A percentile compares a stretch with the other conserved stretches of the same genome.
phyloP scores from a whole-genome alignment of 2,329 filamentous ascomycete genomes.

The Tolypocladium nubicola region DNA sequence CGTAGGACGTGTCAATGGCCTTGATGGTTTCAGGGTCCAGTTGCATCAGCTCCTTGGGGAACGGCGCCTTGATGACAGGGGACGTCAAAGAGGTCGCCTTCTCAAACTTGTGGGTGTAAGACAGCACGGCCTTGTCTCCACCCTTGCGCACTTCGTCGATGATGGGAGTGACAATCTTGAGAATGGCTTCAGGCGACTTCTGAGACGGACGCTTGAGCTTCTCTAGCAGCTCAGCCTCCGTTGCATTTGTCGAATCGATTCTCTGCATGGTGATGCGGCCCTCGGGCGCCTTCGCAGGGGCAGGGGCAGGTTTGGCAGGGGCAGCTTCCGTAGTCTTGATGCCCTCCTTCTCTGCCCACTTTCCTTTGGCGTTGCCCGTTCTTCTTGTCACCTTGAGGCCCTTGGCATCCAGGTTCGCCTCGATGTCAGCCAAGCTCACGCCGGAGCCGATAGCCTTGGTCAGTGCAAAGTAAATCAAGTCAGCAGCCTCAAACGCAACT shows the following conservation, averaged over 20 bases:
- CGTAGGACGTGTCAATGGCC: slow-evolving; percentile 88
- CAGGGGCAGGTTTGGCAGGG: slow-evolving; percentile 21
- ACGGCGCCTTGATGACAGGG: slow-evolving; percentile 82
- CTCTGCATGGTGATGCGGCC: slow-evolving; percentile 73
- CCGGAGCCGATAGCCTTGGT: slow-evolving; percentile 81
- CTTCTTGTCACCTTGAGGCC: slow-evolving; percentile 90
- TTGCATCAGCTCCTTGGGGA: slow-evolving; percentile 76
- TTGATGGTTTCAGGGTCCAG: slow-evolving; percentile 72
- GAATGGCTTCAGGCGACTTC: slow-evolving; percentile 86
- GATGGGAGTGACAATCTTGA: slow-evolving; percentile 84
- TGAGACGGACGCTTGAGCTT: slow-evolving; percentile 84
- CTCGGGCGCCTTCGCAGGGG: slow-evolving; percentile 20
- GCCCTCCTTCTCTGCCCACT: slow-evolving; percentile 78
- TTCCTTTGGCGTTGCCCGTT: slow-evolving; percentile 86
- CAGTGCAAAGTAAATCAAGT: slow-evolving; percentile 90
- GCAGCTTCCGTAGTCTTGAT: slow-evolving; percentile 36
- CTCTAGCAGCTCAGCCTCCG: slow-evolving; percentile 55
- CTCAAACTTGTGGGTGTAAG: slow-evolving; percentile 96
- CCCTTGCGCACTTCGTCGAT: slow-evolving; percentile 75
- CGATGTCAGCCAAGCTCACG: slow-evolving; percentile 79
- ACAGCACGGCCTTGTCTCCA: slow-evolving; percentile 79
- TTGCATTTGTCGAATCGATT: slow-evolving; percentile 56
- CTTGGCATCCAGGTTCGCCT: slow-evolving; percentile 88
- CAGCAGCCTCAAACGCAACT: slow-evolving; percentile 87
- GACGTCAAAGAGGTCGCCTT: slow-evolving; percentile 86